Percentiles rank a stretch among this genome's conserved stretches.
Conservation (phyloP, 805 yeast species). For the Candida boleticola region DNA sequence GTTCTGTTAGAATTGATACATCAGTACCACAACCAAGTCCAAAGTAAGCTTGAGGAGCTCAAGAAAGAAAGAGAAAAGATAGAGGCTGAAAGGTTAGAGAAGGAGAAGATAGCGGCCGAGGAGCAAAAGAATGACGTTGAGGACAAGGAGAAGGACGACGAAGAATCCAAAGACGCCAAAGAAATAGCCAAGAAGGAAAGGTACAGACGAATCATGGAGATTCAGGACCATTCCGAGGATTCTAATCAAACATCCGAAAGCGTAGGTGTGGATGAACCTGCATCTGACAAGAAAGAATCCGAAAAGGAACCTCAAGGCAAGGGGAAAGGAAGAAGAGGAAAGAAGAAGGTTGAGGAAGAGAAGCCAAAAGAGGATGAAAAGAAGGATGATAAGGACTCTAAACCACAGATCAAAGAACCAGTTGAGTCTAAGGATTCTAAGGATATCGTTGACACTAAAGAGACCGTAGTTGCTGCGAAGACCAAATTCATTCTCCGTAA, state of each 20-base stretch:
- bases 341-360: constrained; percentile 10
- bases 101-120: constrained; percentile 3
- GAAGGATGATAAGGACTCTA: constrained; percentile 2
- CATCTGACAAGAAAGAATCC: neutral
- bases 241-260: too few relatives aligned
- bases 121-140: neutral
- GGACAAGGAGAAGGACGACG: constrained; percentile 36
- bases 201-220: constrained; percentile 1
- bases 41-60: constrained; percentile 13
- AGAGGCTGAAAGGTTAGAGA: constrained; percentile 2
- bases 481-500: constrained; percentile 7
- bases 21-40: constrained; percentile 21
- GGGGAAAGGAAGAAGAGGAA: constrained; percentile 11
- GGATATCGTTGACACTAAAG: constrained; percentile 24
- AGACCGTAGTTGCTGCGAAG: constrained; percentile 20
- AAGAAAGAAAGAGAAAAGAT: neutral
- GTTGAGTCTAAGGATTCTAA: constrained; percentile 8
- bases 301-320: constrained; percentile 10
- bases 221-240: neutral
- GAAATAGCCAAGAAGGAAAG: neutral
- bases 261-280: neutral
- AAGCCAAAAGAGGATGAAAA: constrained; percentile 9
- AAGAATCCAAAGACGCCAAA: constrained; percentile 7
- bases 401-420: constrained; percentile 5
- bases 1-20: constrained; percentile 50